A percentile compares a stretch with the other conserved stretches of the same genome.
Evolutionary conservation across 192 early-diverging fungal genomes (phyloP).

Genomic region (Umbelopsis ramanniana): DNA sequence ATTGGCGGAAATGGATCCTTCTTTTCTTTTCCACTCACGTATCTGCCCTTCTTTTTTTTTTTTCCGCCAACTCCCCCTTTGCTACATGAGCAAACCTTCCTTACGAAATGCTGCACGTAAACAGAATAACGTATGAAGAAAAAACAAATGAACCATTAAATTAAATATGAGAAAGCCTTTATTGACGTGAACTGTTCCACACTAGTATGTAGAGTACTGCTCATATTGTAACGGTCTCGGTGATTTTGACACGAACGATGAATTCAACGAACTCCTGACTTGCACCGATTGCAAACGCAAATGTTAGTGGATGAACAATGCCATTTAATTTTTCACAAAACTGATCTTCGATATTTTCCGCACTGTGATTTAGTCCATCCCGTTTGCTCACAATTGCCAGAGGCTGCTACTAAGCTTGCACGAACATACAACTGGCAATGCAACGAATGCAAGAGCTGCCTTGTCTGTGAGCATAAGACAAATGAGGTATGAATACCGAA

Average conservation of each 20-base stretch:
- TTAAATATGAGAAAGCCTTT: neutral
- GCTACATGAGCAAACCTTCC: constrained; percentile 11
- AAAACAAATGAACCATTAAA: neutral
- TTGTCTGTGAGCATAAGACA: constrained; percentile 44
- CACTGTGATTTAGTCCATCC: constrained; percentile 42
- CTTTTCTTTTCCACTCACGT: neutral
- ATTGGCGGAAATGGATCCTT: neutral
- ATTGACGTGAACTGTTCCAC: neutral
- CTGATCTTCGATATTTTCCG: neutral
- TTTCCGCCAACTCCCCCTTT: neutral
- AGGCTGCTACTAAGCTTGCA: constrained; percentile 39
- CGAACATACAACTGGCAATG: constrained; percentile 53
- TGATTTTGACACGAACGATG: constrained; percentile 27
- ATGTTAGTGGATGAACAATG: constrained; percentile 37
- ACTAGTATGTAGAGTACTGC: constrained; percentile 27
- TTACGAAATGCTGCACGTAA: constrained; percentile 12
- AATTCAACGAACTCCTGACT: constrained; percentile 37
- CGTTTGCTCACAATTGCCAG: constrained; percentile 41
- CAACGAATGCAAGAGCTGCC: constrained; percentile 54
- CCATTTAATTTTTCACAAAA: too few species aligned
- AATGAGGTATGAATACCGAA: constrained; percentile 41
- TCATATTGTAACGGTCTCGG: constrained; percentile 32
- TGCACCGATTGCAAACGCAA: constrained; percentile 54
- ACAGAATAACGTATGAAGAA: neutral
- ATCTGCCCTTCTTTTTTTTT: neutral